A percentile compares a stretch with the other conserved stretches of the same genome.
phyloP scores from a whole-genome alignment of 805 yeast species.

The Yamadazyma takamatsuzukensis region DNA sequence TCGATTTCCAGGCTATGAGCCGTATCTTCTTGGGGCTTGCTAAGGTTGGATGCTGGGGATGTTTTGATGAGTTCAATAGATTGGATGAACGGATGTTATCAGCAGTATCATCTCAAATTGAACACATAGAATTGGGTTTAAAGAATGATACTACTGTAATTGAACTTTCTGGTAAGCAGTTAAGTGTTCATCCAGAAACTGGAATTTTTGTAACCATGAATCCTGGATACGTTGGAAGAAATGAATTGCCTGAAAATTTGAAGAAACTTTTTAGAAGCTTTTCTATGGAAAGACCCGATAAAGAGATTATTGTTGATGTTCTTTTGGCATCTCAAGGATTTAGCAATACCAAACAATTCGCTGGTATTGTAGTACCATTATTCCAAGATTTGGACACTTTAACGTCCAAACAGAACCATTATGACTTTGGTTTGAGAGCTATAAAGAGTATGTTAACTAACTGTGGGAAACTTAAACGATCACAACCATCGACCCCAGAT shows the following conservation, averaged over 20 bases:
- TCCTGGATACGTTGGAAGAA: constrained; percentile 83
- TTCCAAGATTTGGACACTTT: constrained; percentile 41
- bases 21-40: constrained; percentile 76
- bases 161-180: constrained; percentile 40
- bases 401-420: constrained; percentile 62
- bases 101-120: constrained; percentile 81
- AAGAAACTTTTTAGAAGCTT: constrained; percentile 74
- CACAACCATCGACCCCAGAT: constrained; percentile 16
- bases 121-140: constrained; percentile 60
- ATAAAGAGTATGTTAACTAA: constrained; percentile 61
- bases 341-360: constrained; percentile 36
- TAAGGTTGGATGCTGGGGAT: constrained; percentile 88
- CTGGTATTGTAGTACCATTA: constrained; percentile 51
- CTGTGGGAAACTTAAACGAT: constrained; percentile 49
- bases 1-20: constrained; percentile 76
- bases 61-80: constrained; percentile 93
- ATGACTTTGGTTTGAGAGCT: constrained; percentile 88
- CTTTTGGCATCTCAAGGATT: constrained; percentile 76
- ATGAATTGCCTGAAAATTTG: constrained; percentile 79
- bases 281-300: constrained; percentile 72
- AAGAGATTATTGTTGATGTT: constrained; percentile 62
- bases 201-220: constrained; percentile 90
- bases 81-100: constrained; percentile 68
- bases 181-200: constrained; percentile 43
- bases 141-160: constrained; percentile 20